Percentiles rank a stretch among this genome's conserved stretches.
phyloP scores from a whole-genome alignment of 208 protist species.

The Herpetomonas tarakana region DNA sequence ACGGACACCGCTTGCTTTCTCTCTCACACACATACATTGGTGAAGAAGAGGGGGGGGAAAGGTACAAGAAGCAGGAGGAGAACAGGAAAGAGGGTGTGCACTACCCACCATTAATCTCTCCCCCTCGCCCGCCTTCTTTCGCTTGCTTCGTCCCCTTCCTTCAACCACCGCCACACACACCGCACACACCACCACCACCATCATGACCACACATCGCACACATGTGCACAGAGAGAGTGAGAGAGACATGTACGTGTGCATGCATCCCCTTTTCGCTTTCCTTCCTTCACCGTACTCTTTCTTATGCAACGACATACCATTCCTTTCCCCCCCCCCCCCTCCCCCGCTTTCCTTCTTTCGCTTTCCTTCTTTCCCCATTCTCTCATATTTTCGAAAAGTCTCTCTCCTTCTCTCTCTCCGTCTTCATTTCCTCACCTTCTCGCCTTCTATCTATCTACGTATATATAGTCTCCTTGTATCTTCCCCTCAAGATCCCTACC shows the following conservation, averaged over 20 bases:
- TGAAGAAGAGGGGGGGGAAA: neutral
- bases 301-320: neutral
- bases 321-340: slow-evolving; percentile 2
- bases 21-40: neutral
- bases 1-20: neutral
- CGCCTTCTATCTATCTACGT: too few species aligned
- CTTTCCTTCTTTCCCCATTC: neutral
- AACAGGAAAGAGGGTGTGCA: neutral
- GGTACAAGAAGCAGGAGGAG: neutral
- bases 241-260: too few species aligned
- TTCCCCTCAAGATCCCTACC: too few species aligned
- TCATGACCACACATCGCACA: too few species aligned
- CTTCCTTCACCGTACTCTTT: neutral
- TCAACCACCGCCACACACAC: too few species aligned
- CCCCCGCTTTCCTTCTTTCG: neutral
- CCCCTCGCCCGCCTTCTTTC: neutral
- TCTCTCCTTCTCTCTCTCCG: slow-evolving; percentile 5
- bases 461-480: neutral
- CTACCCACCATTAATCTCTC: neutral
- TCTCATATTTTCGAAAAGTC: neutral
- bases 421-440: too few species aligned
- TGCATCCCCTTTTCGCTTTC: too few species aligned
- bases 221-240: too few species aligned
- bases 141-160: neutral
- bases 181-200: too few species aligned